These are phyloP conservation scores for Borovskyia barvae DNA, from an alignment of 208 protist species.

Conservation along the genomic window DNA sequence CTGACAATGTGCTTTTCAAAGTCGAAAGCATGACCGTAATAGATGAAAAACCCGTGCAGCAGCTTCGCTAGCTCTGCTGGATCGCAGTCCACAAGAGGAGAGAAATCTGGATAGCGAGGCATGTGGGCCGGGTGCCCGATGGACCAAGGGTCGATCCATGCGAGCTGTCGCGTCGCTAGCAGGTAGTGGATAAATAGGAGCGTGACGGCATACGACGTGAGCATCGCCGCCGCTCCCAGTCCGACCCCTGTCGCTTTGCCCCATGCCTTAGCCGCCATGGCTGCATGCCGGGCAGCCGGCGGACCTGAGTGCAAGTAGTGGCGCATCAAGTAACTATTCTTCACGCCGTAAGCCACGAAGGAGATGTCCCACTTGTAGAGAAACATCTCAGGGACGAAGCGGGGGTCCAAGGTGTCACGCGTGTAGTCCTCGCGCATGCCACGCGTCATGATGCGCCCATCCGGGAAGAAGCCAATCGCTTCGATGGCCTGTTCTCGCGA, in stretches of 20 bases:
- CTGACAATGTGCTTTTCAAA: constrained; percentile 81
- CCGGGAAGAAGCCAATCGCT: constrained; percentile 85
- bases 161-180: constrained; percentile 68
- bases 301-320: constrained; percentile 80
- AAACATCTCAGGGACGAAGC: constrained; percentile 86
- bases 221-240: constrained; percentile 75
- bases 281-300: constrained; percentile 58
- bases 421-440: constrained; percentile 87
- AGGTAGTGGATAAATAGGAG: constrained; percentile 88
- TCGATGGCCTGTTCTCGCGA: constrained; percentile 81
- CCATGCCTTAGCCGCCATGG: constrained; percentile 88
- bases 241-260: constrained; percentile 88
- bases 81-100: constrained; percentile 68
- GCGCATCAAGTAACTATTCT: constrained; percentile 89
- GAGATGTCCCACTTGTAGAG: constrained; percentile 91
- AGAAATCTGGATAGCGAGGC: constrained; percentile 85
- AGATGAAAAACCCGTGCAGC: constrained; percentile 88
- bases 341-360: constrained; percentile 88
- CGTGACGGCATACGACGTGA: constrained; percentile 89
- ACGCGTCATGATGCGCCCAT: constrained; percentile 85
- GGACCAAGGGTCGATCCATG: constrained; percentile 87
- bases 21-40: constrained; percentile 82
- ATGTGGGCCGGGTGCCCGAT: constrained; percentile 84
- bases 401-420: constrained; percentile 78
- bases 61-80: constrained; percentile 62